These are phyloP conservation scores for Lachnellula arida DNA, from an alignment of 2,329 filamentous ascomycete species.

Conservation along the genomic window DNA sequence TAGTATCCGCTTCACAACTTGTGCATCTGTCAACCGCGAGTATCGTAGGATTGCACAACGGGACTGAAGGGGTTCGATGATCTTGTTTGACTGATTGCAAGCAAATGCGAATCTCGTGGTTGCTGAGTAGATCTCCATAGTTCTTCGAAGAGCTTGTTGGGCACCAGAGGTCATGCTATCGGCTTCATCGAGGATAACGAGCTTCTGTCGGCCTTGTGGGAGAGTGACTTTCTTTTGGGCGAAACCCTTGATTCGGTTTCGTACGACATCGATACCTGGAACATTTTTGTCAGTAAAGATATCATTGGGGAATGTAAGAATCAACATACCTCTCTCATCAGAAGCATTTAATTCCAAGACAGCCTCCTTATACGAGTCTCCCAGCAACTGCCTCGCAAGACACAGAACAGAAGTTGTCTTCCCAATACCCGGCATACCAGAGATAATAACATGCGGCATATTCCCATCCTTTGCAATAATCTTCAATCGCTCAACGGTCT, in stretches of 20 bases:
- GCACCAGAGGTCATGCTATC: slow-evolving; percentile 98
- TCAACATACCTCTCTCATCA: slow-evolving; percentile 71
- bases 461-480: slow-evolving; percentile 98
- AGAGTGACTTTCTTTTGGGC: slow-evolving; percentile 98
- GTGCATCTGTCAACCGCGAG: slow-evolving; percentile 83
- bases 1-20: slow-evolving; percentile 84
- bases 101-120: slow-evolving; percentile 97
- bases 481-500: slow-evolving; percentile 94
- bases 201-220: slow-evolving; percentile 83
- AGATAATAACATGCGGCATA: slow-evolving; percentile 99
- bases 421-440: slow-evolving; percentile 98
- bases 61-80: slow-evolving; percentile 97
- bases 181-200: slow-evolving; percentile 96
- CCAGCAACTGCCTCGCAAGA: slow-evolving; percentile 84
- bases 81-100: slow-evolving; percentile 98
- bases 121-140: slow-evolving; percentile 98
- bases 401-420: slow-evolving; percentile 97
- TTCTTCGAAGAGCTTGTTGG: slow-evolving; percentile 88
- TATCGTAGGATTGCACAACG: slow-evolving; percentile 95
- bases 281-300: slow-evolving; percentile 1
- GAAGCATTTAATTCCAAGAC: slow-evolving; percentile 95
- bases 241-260: slow-evolving; percentile 96
- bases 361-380: slow-evolving; percentile 93
- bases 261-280: slow-evolving; percentile 87
- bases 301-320: background rate